Base-by-base conservation (phyloP, 2,329 filamentous ascomycete genomes). In the Cryphonectria japonica region DNA sequence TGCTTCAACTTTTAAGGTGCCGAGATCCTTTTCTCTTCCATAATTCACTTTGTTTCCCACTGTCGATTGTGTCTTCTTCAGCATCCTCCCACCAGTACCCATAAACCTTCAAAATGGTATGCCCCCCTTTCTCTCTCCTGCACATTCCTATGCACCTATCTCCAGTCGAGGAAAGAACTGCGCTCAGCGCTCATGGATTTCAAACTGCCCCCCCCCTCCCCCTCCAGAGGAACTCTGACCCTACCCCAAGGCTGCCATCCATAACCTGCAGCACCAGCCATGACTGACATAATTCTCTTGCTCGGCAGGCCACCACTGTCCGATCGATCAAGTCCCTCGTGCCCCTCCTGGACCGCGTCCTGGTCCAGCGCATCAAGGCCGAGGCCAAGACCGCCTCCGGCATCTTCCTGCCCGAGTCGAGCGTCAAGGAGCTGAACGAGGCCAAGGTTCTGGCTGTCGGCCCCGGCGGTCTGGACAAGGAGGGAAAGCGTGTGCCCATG, bases 361-460 rank as follows among this genome's bases (percentile, higher is more conserved):
- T 99, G 75, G 94, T 99, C 77, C 96, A 99, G 91, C 94, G 96
- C 84, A 85, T 98, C 86, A 98, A 98, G 88, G 93, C 95, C 79
- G 95, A 98, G 85, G 84, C 94, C 81, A 98, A 98, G 89, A 99
- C 96, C 66, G 94, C 96, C 78, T 91, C 91, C 79, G 96, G 96
- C 79, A 97, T 99, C 88, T 98, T 97, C 88, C 93, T 99, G 76
- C 96, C 96, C 77, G 96, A 99, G 87, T 95, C 92, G 74, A 93
- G 92, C 79, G 94, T 98, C 80, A 97, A 99, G 89, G 96, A 99
- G 84, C 89, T 98, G 81, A 98, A 98, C 85, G 95, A 98, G 88
- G 96, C 93, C 78, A 95, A 94, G 85, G 96, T 99, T 69, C 87
- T 99, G 73, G 96, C 96, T 74, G 95, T 99, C 74, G 96, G 96